phyloP scores from a whole-genome alignment of 2,329 filamentous ascomycete genomes.

The Colletotrichum costaricense region DNA sequence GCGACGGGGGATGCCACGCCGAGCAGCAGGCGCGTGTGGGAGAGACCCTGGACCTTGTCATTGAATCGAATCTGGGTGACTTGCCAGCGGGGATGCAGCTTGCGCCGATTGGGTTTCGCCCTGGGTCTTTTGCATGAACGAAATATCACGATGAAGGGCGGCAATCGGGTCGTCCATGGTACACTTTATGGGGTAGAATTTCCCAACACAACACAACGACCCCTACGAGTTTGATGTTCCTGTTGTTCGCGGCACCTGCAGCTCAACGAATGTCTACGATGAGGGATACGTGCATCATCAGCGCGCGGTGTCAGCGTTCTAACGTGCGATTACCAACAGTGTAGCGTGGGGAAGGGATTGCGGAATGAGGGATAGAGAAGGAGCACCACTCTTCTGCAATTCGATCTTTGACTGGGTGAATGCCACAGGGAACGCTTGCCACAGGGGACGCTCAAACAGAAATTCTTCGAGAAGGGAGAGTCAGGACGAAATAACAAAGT shows the following conservation, averaged over 20 bases:
- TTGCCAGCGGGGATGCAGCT: not conserved
- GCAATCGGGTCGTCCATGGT: slow-evolving; percentile 1
- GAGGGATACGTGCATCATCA: not conserved
- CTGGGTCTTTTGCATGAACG: slow-evolving; percentile 27
- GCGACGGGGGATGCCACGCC: slow-evolving; percentile 6
- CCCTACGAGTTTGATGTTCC: slow-evolving; percentile 1
- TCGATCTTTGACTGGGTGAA: not conserved
- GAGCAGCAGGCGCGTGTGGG: not conserved
- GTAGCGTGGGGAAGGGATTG: slow-evolving; percentile 6
- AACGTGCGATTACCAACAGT: slow-evolving; percentile 6
- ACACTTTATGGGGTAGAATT: not conserved
- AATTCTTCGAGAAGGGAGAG: not conserved
- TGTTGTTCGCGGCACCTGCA: slow-evolving; percentile 17
- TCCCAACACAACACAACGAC: slow-evolving; percentile 15
- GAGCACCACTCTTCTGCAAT: not conserved
- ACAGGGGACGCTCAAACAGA: not conserved
- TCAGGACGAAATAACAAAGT: not conserved
- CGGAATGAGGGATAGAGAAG: not conserved
- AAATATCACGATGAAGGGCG: slow-evolving; percentile 9
- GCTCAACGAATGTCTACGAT: slow-evolving; percentile 12
- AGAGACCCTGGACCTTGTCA: slow-evolving; percentile 13
- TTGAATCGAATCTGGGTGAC: not conserved
- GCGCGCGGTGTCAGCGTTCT: not conserved
- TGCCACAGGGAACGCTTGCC: not conserved
- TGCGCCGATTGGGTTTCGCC: slow-evolving; percentile 1